Evolutionary conservation across 768 basidiomycete species (phyloP), one percentile per base, ranked within the genome.

Genomic region (Lyophyllum shimeji): DNA sequence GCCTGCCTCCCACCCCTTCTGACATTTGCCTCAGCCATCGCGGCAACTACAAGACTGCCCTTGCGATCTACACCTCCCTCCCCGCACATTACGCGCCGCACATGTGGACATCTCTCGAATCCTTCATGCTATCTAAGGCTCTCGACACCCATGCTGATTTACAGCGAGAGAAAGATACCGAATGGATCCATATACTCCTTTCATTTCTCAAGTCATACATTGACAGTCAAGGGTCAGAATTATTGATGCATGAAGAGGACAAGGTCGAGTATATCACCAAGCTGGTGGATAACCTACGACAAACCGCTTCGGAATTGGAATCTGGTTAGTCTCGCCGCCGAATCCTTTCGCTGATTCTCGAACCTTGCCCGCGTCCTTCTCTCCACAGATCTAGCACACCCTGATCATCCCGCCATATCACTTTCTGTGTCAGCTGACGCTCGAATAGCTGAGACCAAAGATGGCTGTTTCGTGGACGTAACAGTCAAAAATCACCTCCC

Each of bases 21-120:
- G 21, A 46, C 50, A 18, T 57, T 21, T 21, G 8, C 17, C 45
- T 25, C 59, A 95, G 93, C 6, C 81, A 87, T 68, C 88, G 92
- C 33, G 81, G 79, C 33, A 83, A 84, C 15, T 72, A 86, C 27
- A 68, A 75, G 6, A 77, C 74, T 18, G 92, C 93, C 4, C 74
- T 91, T 23, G 76, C 82, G 21, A 84, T 87, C 40, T 95, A 85
- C 66, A 80, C 83, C 0, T 89, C 89, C 1, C 78, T 96, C n/a
- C 89, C 93, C 0, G 89, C 87, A 9, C 91, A 93, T 64, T 94
- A 93, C 69, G 84, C 86, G 0, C 89, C 89, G 7, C 87, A 90
- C 67, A 78, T 79, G 65, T 95, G 93, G 93, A 81, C 84, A 23
- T 86, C 87, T 8, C 71, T 94, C 44, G 89, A 94, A 64, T 86